Evolutionary conservation across 805 yeast species (phyloP).

Genomic region (Metschnikowia santaceciliae): DNA sequence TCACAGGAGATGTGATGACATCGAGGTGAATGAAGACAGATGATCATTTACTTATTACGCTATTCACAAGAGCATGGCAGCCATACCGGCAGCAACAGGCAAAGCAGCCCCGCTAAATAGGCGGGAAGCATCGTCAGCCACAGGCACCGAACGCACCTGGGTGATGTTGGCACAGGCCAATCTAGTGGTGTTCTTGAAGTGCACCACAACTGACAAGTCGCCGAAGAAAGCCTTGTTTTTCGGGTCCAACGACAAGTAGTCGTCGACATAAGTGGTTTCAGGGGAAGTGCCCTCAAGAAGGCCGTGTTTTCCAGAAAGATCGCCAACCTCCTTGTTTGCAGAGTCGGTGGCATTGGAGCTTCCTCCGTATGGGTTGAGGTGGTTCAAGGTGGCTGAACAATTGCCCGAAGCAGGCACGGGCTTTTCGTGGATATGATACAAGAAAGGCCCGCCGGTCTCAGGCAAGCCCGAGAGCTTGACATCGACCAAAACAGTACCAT

Average conservation of each 20-base stretch:
- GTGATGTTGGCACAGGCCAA: conserved; percentile 40
- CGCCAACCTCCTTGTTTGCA: conserved; percentile 32
- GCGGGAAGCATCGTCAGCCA: conserved; percentile 4
- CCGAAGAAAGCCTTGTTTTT: conserved; percentile 23
- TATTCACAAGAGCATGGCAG: conserved; percentile 10
- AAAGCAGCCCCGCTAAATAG: conserved; percentile 2
- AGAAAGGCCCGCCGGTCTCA: conserved; percentile 34
- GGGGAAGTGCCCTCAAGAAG: conserved; percentile 25
- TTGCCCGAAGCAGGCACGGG: conserved; percentile 35
- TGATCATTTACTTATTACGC: no score
- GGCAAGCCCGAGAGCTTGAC: conserved; percentile 35
- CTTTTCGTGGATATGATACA: conserved; percentile 36
- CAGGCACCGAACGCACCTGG: conserved; percentile 4
- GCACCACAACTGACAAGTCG: conserved; percentile 34
- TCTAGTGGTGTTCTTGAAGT: conserved; percentile 29
- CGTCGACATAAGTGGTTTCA: conserved; percentile 25
- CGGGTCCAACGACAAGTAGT: conserved; percentile 31
- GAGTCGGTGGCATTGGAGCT: conserved; percentile 20
- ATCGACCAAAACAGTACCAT: conserved; percentile 31
- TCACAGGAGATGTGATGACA: no score
- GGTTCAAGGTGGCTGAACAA: conserved; percentile 31
- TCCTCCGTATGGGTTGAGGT: conserved; percentile 40
- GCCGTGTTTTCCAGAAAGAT: conserved; percentile 41
- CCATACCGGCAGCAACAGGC: conserved; percentile 15
- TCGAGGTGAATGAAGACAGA: no score